phyloP scores from a whole-genome alignment of 2,329 filamentous ascomycete species.

The Nigrospora oryzae region DNA sequence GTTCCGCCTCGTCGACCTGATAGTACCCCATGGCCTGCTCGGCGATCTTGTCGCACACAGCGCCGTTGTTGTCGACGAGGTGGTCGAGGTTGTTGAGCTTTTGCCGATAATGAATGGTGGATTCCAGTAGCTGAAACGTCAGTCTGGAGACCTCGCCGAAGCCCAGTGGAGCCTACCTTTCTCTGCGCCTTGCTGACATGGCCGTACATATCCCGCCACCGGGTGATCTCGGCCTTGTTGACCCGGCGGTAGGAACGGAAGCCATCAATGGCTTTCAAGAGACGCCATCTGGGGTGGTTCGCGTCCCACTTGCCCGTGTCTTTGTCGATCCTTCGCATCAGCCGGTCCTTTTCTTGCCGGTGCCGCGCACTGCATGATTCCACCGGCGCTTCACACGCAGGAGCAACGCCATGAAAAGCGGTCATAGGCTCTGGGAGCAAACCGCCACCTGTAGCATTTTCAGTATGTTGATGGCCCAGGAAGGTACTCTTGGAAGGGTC shows the following conservation, averaged over 20 bases:
- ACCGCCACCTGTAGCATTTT: too few species aligned
- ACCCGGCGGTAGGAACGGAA: conserved; percentile 24
- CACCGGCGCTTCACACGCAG: background rate
- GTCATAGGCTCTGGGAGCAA: too few species aligned
- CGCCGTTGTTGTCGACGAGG: conserved; percentile 34
- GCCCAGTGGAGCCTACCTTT: conserved; percentile 7
- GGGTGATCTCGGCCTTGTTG: conserved; percentile 26
- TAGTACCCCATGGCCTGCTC: conserved; percentile 36
- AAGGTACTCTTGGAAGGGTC: too few species aligned
- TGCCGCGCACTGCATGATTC: conserved; percentile 10
- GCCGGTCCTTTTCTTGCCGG: conserved; percentile 17
- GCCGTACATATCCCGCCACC: conserved; percentile 26
- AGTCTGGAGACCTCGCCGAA: background rate
- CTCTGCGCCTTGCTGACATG: conserved; percentile 25
- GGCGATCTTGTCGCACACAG: conserved; percentile 36
- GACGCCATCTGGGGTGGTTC: conserved; percentile 27
- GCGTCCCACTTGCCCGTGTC: conserved; percentile 21
- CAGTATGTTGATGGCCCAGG: too few species aligned
- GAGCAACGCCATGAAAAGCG: background rate
- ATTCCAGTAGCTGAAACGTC: conserved; percentile 37
- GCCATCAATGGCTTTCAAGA: conserved; percentile 29
- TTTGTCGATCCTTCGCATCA: conserved; percentile 19
- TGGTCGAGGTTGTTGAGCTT: conserved; percentile 36
- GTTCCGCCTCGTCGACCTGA: conserved; percentile 29
- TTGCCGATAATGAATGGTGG: conserved; percentile 46